phyloP scores from a whole-genome alignment of 352 stramenopile genomes.

The Globisporangium paroecandrum region DNA sequence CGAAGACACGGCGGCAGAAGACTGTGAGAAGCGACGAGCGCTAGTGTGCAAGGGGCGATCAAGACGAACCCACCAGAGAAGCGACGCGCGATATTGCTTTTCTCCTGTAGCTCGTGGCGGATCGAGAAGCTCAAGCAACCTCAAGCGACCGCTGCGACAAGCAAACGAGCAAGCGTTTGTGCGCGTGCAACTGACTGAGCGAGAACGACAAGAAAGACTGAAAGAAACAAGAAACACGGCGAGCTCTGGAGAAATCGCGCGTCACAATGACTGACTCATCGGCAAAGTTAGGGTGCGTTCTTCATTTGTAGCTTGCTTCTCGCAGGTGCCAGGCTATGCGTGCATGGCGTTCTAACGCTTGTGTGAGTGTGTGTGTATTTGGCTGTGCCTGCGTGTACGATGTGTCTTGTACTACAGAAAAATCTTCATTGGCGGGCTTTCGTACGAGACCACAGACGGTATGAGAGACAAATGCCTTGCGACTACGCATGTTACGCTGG shows the following conservation, averaged over 20 bases:
- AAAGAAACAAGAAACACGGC: constrained; percentile 5
- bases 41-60: not conserved
- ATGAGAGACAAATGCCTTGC: not conserved
- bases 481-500: not conserved
- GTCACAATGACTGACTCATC: constrained; percentile 31
- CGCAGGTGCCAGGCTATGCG: no score
- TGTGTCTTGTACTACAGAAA: constrained; percentile 45
- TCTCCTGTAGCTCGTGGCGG: constrained; percentile 8
- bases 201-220: not conserved
- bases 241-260: not conserved
- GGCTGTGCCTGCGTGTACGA: constrained; percentile 17
- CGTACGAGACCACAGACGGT: constrained; percentile 89
- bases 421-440: constrained; percentile 90
- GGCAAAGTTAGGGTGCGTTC: constrained; percentile 32
- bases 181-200: not conserved
- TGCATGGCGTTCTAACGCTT: not conserved
- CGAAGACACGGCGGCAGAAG: not conserved
- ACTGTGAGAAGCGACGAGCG: not conserved
- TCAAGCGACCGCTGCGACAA: not conserved
- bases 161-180: not conserved
- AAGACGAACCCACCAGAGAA: not conserved
- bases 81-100: constrained; percentile 9
- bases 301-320: not conserved
- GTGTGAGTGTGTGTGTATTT: not conserved
- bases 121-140: constrained; percentile 10